These are phyloP conservation scores for Hyphopichia pseudoburtonii DNA, from an alignment of 1,139 yeast genomes.

Conservation along the genomic window DNA sequence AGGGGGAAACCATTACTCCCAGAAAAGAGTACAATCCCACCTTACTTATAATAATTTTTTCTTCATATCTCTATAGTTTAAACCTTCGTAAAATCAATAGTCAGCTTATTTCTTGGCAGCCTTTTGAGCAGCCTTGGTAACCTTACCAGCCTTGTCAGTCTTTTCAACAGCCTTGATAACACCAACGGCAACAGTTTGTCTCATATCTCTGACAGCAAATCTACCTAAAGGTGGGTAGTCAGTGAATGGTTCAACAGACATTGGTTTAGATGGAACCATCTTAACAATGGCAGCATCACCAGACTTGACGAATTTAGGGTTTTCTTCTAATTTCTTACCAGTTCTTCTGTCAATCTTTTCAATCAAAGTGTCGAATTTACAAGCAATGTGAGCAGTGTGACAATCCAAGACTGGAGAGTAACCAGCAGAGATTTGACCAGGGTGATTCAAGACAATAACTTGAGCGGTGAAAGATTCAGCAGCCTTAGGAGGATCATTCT, in stretches of 20 bases:
- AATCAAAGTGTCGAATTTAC: slow-evolving; percentile 80
- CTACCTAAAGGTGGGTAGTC: slow-evolving; percentile 98
- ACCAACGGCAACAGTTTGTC: slow-evolving; percentile 99
- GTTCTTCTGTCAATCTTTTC: slow-evolving; percentile 94
- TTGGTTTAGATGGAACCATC: slow-evolving; percentile 85
- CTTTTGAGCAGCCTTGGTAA: slow-evolving; percentile 99
- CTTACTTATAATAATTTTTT: not conserved
- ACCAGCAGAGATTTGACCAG: slow-evolving; percentile 92
- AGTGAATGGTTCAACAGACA: slow-evolving; percentile 90
- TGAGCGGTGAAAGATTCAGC: slow-evolving; percentile 84
- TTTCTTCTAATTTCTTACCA: slow-evolving; percentile 82
- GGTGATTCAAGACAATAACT: slow-evolving; percentile 89
- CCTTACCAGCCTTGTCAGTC: slow-evolving; percentile 95
- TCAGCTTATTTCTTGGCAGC: slow-evolving; percentile 89
- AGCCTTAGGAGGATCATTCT: slow-evolving; percentile 90
- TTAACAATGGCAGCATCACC: slow-evolving; percentile 91
- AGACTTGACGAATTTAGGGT: slow-evolving; percentile 85
- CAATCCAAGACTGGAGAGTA: slow-evolving; percentile 93
- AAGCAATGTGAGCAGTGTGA: slow-evolving; percentile 95
- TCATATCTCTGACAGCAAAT: slow-evolving; percentile 99
- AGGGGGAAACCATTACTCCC: not conserved
- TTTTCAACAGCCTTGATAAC: slow-evolving; percentile 98
- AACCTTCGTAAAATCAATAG: too few species aligned
- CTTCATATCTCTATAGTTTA: too few species aligned
- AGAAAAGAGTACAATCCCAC: not conserved